Conservation (phyloP, 2,329 filamentous ascomycete species). For the Microsporum audouinii region DNA sequence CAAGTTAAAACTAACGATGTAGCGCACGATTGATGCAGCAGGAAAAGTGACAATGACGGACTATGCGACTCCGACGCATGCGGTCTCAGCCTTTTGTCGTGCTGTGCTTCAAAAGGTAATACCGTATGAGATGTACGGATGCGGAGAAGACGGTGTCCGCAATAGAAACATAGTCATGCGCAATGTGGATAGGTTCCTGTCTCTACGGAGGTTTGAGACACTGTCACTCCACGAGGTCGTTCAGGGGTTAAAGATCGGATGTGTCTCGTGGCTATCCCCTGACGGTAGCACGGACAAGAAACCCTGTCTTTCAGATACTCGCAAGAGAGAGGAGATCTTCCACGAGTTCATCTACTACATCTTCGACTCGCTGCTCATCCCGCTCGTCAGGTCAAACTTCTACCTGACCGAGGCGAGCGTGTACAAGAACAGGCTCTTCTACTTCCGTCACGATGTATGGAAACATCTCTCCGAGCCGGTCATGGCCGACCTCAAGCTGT, state of each 20-base stretch:
- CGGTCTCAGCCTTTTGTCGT: slow-evolving; percentile 78
- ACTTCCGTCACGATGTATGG: slow-evolving; percentile 93
- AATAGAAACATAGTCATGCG: slow-evolving; percentile 55
- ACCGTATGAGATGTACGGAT: slow-evolving; percentile 64
- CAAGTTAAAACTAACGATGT: neutral
- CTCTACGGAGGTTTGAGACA: slow-evolving; percentile 67
- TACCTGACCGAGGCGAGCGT: slow-evolving; percentile 84
- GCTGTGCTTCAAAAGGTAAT: slow-evolving; percentile 62
- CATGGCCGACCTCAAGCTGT: slow-evolving; percentile 52
- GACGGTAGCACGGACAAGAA: slow-evolving; percentile 34
- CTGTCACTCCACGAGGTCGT: slow-evolving; percentile 66
- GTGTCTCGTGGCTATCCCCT: slow-evolving; percentile 61
- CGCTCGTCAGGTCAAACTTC: slow-evolving; percentile 75
- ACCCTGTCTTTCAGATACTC: slow-evolving; percentile 57
- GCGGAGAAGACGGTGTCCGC: slow-evolving; percentile 38
- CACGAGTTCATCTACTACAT: slow-evolving; percentile 81
- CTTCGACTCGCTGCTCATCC: slow-evolving; percentile 84
- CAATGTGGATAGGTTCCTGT: slow-evolving; percentile 66
- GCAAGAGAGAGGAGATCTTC: slow-evolving; percentile 68
- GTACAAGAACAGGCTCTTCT: slow-evolving; percentile 74
- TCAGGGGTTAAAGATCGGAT: slow-evolving; percentile 60
- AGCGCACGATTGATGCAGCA: slow-evolving; percentile 3
- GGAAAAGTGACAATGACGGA: slow-evolving; percentile 42
- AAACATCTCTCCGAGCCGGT: slow-evolving; percentile 61
- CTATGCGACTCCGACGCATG: slow-evolving; percentile 53